Conservation (phyloP, 2,329 filamentous ascomycete genomes). For the Didymella arachidicola region DNA sequence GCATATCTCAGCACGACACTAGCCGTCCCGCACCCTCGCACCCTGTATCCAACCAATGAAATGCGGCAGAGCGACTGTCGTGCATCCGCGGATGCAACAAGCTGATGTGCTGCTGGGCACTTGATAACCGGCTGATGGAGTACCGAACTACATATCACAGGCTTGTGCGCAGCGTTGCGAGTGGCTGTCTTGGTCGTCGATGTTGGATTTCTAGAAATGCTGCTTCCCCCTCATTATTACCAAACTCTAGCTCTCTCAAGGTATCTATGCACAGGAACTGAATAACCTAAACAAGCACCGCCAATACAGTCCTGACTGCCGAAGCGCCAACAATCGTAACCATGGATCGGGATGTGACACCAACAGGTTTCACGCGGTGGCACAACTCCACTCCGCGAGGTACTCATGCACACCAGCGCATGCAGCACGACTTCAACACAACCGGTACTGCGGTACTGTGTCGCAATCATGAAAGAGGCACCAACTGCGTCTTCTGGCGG, state of each 20-base stretch:
- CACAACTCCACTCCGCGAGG: neutral
- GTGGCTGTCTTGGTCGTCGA: neutral
- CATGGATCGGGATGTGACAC: neutral
- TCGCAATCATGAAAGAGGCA: conserved; percentile 3
- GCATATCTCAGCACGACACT: neutral
- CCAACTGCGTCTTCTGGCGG: neutral
- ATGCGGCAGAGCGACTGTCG: neutral
- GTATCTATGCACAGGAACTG: conserved; percentile 18
- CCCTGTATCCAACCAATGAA: neutral
- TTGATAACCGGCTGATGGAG: conserved; percentile 2
- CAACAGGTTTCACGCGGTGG: conserved; percentile 9
- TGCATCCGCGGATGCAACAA: neutral
- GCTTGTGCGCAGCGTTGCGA: neutral
- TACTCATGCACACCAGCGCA: conserved; percentile 7
- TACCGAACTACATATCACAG: neutral
- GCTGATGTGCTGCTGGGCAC: neutral
- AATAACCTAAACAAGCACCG: neutral
- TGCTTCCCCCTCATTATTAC: neutral
- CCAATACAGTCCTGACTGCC: neutral
- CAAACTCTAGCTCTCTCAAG: conserved; percentile 1
- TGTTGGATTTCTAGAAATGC: neutral
- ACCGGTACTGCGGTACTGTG: neutral
- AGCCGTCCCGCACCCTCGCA: neutral
- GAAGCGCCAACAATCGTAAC: conserved; percentile 1
- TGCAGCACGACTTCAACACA: conserved; percentile 14